phyloP scores from a whole-genome alignment of 2,329 filamentous ascomycete species.

The Colletotrichum karsti region DNA sequence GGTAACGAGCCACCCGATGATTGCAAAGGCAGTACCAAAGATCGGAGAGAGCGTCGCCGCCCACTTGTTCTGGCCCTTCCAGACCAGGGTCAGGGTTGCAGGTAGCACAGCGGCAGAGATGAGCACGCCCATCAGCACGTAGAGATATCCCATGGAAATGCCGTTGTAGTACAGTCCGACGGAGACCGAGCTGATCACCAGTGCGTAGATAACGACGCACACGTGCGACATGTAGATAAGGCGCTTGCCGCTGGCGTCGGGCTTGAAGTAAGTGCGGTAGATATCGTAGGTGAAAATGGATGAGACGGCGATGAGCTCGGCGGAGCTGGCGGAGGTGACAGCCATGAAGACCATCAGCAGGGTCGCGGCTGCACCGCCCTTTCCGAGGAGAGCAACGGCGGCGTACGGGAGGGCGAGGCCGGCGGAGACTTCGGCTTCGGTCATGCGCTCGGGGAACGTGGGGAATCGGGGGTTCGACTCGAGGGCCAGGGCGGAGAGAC shows the following conservation, averaged over 20 bases:
- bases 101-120: slow-evolving; percentile 88
- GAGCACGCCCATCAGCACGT: slow-evolving; percentile 91
- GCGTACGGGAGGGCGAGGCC: slow-evolving; percentile 82
- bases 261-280: slow-evolving; percentile 88
- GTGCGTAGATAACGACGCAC: slow-evolving; percentile 74
- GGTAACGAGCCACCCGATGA: slow-evolving; percentile 81
- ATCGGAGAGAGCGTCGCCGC: slow-evolving; percentile 75
- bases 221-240: slow-evolving; percentile 84
- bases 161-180: slow-evolving; percentile 79
- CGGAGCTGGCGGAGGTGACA: slow-evolving; percentile 79
- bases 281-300: slow-evolving; percentile 89
- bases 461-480: slow-evolving; percentile 75
- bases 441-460: slow-evolving; percentile 73
- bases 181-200: slow-evolving; percentile 81
- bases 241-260: slow-evolving; percentile 75
- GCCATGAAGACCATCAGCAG: slow-evolving; percentile 86
- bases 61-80: slow-evolving; percentile 79
- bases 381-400: slow-evolving; percentile 79
- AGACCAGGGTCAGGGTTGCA: slow-evolving; percentile 81
- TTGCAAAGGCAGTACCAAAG: slow-evolving; percentile 70
- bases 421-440: slow-evolving; percentile 74
- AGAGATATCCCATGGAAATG: slow-evolving; percentile 89
- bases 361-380: slow-evolving; percentile 77
- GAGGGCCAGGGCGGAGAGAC: slow-evolving; percentile 78
- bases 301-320: slow-evolving; percentile 83